A percentile compares a stretch with the other conserved stretches of the same genome.
These are phyloP conservation scores for Hypoxylon sp. DNA, from an alignment of 2,329 filamentous ascomycete genomes.

Conservation along the genomic window DNA sequence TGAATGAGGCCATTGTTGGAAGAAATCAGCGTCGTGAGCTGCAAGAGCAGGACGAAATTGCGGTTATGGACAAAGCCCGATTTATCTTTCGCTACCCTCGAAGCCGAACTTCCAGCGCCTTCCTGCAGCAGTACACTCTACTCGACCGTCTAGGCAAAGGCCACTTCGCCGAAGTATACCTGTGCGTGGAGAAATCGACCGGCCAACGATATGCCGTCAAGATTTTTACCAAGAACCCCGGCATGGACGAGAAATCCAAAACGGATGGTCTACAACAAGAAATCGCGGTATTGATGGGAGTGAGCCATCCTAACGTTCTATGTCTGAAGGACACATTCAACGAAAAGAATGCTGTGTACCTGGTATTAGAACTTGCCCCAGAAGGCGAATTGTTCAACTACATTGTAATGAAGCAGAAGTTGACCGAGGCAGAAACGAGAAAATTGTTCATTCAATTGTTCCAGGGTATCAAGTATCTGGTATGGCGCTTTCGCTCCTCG, in stretches of 20 bases:
- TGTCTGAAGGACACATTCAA: conserved; percentile 97
- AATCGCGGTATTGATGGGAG: conserved; percentile 96
- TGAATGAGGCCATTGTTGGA: conserved; percentile 91
- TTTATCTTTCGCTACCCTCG: conserved; percentile 94
- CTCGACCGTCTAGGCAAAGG: conserved; percentile 91
- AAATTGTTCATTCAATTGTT: conserved; percentile 93
- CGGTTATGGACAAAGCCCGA: conserved; percentile 84
- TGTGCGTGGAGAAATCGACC: conserved; percentile 87
- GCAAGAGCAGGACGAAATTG: conserved; percentile 90
- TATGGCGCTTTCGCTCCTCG: conserved; percentile 60
- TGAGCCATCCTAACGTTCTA: conserved; percentile 92
- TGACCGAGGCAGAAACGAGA: conserved; percentile 85
- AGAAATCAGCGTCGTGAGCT: conserved; percentile 92
- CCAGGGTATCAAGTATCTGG: conserved; percentile 93
- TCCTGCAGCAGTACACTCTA: conserved; percentile 87
- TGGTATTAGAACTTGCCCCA: conserved; percentile 89
- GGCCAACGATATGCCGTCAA: conserved; percentile 92
- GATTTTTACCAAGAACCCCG: conserved; percentile 87
- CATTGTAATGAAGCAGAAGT: conserved; percentile 90
- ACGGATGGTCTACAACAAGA: conserved; percentile 92
- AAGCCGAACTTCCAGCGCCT: conserved; percentile 78
- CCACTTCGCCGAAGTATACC: conserved; percentile 93
- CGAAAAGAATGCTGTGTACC: conserved; percentile 88
- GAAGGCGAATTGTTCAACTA: conserved; percentile 97
- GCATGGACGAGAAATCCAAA: conserved; percentile 85